Evolutionary conservation across 2,329 filamentous ascomycete species (phyloP).

Genomic region (Kalmusia sp.): DNA sequence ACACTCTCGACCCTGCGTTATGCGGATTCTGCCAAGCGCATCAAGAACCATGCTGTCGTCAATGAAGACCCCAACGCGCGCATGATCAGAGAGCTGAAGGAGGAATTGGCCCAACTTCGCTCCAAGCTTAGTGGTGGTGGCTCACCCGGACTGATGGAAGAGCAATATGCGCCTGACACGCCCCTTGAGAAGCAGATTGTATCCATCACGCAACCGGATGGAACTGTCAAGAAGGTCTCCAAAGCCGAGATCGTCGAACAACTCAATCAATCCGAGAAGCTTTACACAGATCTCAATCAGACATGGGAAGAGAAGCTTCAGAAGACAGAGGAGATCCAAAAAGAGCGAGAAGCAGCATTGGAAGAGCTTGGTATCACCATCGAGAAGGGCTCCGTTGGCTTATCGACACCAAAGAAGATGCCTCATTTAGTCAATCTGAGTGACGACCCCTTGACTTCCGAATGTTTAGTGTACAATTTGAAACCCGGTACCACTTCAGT

Average conservation of each 20-base stretch:
- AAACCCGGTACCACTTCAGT: constrained; percentile 95
- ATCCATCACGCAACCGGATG: constrained; percentile 86
- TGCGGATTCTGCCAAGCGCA: constrained; percentile 96
- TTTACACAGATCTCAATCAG: constrained; percentile 94
- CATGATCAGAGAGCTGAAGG: constrained; percentile 98
- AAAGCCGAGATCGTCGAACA: constrained; percentile 99
- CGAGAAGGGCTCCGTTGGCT: constrained; percentile 94
- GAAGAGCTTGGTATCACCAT: constrained; percentile 99
- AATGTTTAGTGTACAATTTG: constrained; percentile 97
- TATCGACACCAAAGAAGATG: constrained; percentile 98
- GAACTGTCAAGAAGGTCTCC: constrained; percentile 89
- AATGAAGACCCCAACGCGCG: constrained; percentile 99
- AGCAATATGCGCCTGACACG: constrained; percentile 90
- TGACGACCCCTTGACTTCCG: constrained; percentile 79
- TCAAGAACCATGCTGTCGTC: constrained; percentile 99
- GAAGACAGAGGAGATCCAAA: constrained; percentile 97
- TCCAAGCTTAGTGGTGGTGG: constrained; percentile 72
- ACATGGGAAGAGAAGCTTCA: constrained; percentile 97
- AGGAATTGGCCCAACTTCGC: constrained; percentile 85
- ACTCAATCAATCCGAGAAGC: constrained; percentile 92
- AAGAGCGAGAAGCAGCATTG: constrained; percentile 90
- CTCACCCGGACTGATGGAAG: constrained; percentile 61
- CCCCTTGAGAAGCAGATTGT: constrained; percentile 96
- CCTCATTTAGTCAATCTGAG: constrained; percentile 97
- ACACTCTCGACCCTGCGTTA: constrained; percentile 95